phyloP scores from a whole-genome alignment of 257 asterid species.

The Nicotiana benthamiana region DNA sequence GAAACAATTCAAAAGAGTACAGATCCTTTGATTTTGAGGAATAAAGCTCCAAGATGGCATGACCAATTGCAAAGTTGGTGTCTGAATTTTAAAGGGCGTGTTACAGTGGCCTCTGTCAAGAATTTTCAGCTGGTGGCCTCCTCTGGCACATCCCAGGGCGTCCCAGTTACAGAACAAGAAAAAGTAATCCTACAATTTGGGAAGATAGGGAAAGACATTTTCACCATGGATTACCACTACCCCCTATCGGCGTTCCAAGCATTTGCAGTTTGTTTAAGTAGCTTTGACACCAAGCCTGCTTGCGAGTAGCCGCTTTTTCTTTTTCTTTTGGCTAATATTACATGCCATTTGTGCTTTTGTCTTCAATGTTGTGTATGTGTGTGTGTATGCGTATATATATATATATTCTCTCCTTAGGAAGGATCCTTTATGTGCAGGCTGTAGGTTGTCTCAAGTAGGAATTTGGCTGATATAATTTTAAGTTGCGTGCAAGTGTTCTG shows the following conservation, averaged over 20 bases:
- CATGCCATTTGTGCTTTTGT: neutral
- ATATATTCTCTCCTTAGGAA: neutral
- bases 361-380: neutral
- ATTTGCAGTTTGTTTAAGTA: slow-evolving; percentile 60
- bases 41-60: slow-evolving; percentile 62
- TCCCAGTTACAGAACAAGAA: slow-evolving; percentile 43
- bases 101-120: slow-evolving; percentile 69
- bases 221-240: slow-evolving; percentile 65
- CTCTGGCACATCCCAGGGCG: slow-evolving; percentile 22
- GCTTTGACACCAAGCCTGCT: slow-evolving; percentile 61
- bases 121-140: slow-evolving; percentile 64
- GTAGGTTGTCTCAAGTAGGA: neutral
- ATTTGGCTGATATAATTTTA: neutral
- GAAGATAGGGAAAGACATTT: slow-evolving; percentile 61
- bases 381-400: no score
- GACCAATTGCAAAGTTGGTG: slow-evolving; percentile 75
- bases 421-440: neutral
- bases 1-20: slow-evolving; percentile 18
- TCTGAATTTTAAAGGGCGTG: slow-evolving; percentile 58
- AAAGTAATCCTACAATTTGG: slow-evolving; percentile 59
- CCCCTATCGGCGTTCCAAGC: slow-evolving; percentile 77
- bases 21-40: no score
- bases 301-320: slow-evolving; percentile 35
- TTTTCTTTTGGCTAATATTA: neutral
- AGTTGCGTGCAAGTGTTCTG: neutral